Conservation (phyloP, 2,329 filamentous ascomycete genomes). For the Ascochyta viciae-villosae region DNA sequence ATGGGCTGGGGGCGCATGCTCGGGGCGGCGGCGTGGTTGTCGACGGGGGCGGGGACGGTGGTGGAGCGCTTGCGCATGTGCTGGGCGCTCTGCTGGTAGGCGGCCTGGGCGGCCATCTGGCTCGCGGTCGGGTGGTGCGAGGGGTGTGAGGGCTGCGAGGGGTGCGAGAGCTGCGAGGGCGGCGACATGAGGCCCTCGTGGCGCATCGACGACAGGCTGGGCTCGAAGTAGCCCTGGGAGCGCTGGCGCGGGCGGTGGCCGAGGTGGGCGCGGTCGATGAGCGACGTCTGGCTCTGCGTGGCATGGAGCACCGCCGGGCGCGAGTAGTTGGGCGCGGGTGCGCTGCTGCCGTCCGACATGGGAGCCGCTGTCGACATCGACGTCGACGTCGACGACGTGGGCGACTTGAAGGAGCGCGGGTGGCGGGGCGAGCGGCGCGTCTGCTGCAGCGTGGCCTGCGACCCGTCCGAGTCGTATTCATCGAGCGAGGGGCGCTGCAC, state of each 20-base stretch:
- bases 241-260: constrained; percentile 71
- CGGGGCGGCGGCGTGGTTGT: constrained; percentile 26
- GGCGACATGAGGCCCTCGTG: constrained; percentile 8
- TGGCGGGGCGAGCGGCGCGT: constrained; percentile 49
- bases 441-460: constrained; percentile 48
- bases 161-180: constrained; percentile 47
- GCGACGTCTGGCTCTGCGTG: constrained; percentile 31
- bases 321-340: constrained; percentile 46
- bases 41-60: constrained; percentile 68
- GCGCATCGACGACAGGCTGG: constrained; percentile 70
- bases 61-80: constrained; percentile 72
- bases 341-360: constrained; percentile 16
- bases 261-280: constrained; percentile 27
- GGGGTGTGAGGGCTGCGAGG: constrained; percentile 53
- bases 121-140: constrained; percentile 65
- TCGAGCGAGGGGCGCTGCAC: constrained; percentile 37
- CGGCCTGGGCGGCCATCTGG: constrained; percentile 81
- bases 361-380: too few relatives aligned
- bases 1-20: constrained; percentile 53
- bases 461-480: constrained; percentile 50
- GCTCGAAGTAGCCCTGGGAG: constrained; percentile 79
- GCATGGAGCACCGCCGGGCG: constrained; percentile 48
- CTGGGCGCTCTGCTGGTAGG: constrained; percentile 67
- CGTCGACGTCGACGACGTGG: constrained; percentile 21
- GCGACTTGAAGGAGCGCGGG: constrained; percentile 33